Evolutionary conservation across 306 rosid genomes (phyloP), one percentile per base, ranked within the genome.

Genomic region (Vicia sativa): DNA sequence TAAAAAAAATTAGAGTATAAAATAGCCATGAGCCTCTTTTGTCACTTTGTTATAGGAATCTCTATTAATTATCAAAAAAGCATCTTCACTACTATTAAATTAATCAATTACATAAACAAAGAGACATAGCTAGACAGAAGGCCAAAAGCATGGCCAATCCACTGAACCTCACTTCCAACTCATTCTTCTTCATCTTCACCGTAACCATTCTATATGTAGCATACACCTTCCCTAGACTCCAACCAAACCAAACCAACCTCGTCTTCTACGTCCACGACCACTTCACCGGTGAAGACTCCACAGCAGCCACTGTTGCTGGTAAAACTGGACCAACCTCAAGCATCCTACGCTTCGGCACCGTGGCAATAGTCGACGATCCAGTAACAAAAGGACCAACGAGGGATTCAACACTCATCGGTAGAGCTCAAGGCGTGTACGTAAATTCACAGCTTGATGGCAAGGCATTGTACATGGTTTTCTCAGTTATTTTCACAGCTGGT

Each of bases 211-310:
- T 85, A 58, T 82, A 79, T 16, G 66, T 67, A 6, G 75, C 81
- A 53, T 74, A 82, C 79, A 82, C 81, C 46, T 67, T 71, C 70
- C 81, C 74, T 0, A 68, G 26, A 14, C 69, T 68, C 73, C 75
- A 82, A 53, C 84, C 79, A 39, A 78, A 80, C 3, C 87, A 76
- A 76, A 84, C 89, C 65, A 84, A 84, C 74, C 74, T 84, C 11
- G 72, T 84, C n/a, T 42, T 84, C 79, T 87, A 80, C 70, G 87
- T 87, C 50, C 92, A 87, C 39, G 87, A 84, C 70, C 74, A 80
- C 81, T 84, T 87, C 65, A 87, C 86, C 29, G 86, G 89, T 25
- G 68, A 79, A 3, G 75, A 76, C 80, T 4, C 69, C 35, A 70
- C 86, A 13, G 83, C 86, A 7, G 56, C 78, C 72, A 74, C 84